phyloP scores from a whole-genome alignment of 257 asterid species.

The Gentiana macrophylla region DNA sequence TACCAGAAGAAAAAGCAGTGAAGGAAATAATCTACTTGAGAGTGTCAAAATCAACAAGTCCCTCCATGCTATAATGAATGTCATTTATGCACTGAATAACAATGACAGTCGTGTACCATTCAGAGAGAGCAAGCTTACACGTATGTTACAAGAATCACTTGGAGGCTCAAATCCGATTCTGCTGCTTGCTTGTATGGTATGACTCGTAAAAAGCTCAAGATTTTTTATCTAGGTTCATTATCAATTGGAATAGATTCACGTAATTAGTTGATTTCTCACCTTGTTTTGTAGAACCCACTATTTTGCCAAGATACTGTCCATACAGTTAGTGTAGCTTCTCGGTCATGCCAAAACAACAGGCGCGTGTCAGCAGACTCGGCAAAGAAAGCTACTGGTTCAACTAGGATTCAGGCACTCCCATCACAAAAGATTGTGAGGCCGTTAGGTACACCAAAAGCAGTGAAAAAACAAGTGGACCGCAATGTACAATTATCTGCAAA shows the following conservation, averaged over 20 bases:
- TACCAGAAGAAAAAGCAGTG: slow-evolving; percentile 43
- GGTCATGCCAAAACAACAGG: slow-evolving; percentile 42
- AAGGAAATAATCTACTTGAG: slow-evolving; percentile 42
- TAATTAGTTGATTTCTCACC: slow-evolving; percentile 1
- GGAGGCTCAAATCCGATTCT: slow-evolving; percentile 49
- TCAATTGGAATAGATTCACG: no score
- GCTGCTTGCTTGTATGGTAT: slow-evolving; percentile 73
- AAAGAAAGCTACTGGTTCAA: slow-evolving; percentile 25
- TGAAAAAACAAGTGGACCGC: slow-evolving; percentile 27
- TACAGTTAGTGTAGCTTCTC: slow-evolving; percentile 55
- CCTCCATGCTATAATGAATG: slow-evolving; percentile 50
- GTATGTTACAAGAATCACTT: slow-evolving; percentile 69
- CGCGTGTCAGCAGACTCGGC: slow-evolving; percentile 44
- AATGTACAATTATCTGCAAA: slow-evolving; percentile 21
- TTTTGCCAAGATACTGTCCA: slow-evolving; percentile 70
- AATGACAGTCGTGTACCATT: slow-evolving; percentile 62
- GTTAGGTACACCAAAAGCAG: slow-evolving; percentile 30
- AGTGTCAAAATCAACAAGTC: slow-evolving; percentile 49
- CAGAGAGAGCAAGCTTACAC: slow-evolving; percentile 77
- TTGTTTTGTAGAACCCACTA: slow-evolving; percentile 42
- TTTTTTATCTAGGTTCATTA: slow-evolving; percentile 1
- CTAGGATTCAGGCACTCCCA: slow-evolving; percentile 31
- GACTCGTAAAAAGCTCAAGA: slow-evolving; percentile 11
- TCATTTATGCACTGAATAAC: slow-evolving; percentile 52
- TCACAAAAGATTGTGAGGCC: slow-evolving; percentile 29